Base-by-base conservation (phyloP, 371 early-diverging fungal species). In the Haplosporangium sp. region DNA sequence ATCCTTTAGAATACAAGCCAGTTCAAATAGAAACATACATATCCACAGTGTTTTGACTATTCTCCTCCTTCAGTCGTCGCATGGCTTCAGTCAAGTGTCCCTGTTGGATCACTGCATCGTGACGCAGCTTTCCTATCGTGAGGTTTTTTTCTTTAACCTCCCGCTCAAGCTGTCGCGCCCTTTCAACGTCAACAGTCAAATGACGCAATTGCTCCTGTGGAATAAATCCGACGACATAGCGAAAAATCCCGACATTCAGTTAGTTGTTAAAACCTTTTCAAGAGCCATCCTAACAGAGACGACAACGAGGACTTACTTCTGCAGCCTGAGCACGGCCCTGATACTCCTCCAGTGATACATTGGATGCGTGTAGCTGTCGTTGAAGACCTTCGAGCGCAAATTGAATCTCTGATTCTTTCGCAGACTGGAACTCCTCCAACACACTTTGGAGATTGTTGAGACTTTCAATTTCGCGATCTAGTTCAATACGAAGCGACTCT, bases 81-180 rank as follows among this genome's bases (percentile, higher is more conserved):
- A 95, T 93, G 50, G 94, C 93, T 71, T 95, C 95, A 20, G 89
- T 87, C 50, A 95, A 80, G 64, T 95, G 95, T 42, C 90, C 92
- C 64, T 95, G 93, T 18, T 95, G 84, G 65, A 92, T 94, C 42
- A 93, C 87, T n/a, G 92, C 90, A 80, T 95, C 94, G 60, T 91
- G 93, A 36, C 95, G 86, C 58, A 95, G 80, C 77, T 91, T 93
- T 58, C 95, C 95, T 66, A 95, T 89, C 41, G 90, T 71, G 23
- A 84, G 70, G 55, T 86, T 91, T 84, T 92, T 93, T 52, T 93
- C 95, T 43, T 87, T 86, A 14, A 95, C 87, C 43, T 93, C 93
- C 55, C 86, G 76, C 77, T 94, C 91, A 43, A 90, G 86, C 68
- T 89, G 87, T 59, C 87, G 83, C 0, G 90, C 83, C 47, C 85